Base-by-base conservation (phyloP, 305 asterid genomes). In the Fraxinus velutina region DNA sequence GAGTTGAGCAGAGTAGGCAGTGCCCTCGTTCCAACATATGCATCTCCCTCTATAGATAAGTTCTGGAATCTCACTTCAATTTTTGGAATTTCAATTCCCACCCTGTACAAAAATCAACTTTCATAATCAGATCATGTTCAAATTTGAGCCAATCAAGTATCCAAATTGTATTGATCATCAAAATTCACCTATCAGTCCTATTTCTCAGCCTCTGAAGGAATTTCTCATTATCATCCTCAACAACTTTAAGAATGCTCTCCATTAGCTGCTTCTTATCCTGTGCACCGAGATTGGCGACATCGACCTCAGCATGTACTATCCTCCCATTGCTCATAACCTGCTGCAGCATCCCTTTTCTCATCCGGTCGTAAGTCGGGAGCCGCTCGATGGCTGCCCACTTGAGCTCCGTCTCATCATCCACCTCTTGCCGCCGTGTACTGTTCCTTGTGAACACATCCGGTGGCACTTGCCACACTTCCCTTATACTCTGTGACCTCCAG, bases 321-420 rank as follows among this genome's bases (percentile, higher is more conserved):
- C 81, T 79, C 39, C 94, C 95, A 73, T 85, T 89, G 82, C 90
- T 85, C 82, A 70, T 83, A 30, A 88, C 93, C 85, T 90, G 89
- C 82, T 83, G 88, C 82, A 92, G 84, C 89, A 92, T 82, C 29
- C 97, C 97, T 73, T 89, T 91, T 79, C 93, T 87, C 85, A 93
- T 39, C 73, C 98, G 85, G 52, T 91, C 91, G 78, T 88, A 91
- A 70, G 98, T 93, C 42, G 96, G 94, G 52, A 93, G 87, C 79
- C 94, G 88, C 87, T 93, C 97, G 22, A 92, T 90, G 9, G 98
- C 97, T 9, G 98, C 98, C 97, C 96, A 90, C 47, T 79, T 82
- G 7, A 92, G 93, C 90, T 91, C 95, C 82, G 91, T 91, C 83
- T 93, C 98, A 47, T 94, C 98, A 44, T 92, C 94, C 82, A 33